A percentile compares a stretch with the other conserved stretches of the same genome.
Evolutionary conservation across 2,329 filamentous ascomycete genomes (phyloP).

Genomic region (Diaporthe sp.): DNA sequence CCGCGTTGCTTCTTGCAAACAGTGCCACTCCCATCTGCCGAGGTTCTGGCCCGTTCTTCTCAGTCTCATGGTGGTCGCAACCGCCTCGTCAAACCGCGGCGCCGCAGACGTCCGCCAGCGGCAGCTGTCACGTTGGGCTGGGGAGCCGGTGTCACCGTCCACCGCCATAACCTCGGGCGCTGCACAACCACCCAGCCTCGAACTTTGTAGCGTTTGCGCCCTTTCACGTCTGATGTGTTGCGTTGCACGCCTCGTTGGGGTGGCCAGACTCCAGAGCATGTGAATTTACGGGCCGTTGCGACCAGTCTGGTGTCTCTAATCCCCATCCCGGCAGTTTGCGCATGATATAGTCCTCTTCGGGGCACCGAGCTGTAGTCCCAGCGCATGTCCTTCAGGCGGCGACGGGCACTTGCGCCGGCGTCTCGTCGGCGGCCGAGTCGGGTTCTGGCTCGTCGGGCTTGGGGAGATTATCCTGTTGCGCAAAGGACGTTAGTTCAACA

Average conservation of each 20-base stretch:
- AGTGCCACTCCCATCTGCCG: conserved; percentile 14
- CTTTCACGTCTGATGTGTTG: neutral
- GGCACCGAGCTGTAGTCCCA: neutral
- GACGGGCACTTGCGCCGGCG: conserved; percentile 55
- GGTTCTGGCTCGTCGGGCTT: conserved; percentile 56
- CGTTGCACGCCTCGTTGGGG: neutral
- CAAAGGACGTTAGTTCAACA: neutral
- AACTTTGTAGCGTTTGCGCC: neutral
- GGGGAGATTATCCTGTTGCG: conserved; percentile 59
- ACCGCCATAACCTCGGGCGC: neutral
- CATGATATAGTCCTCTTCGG: neutral
- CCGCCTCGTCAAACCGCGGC: neutral
- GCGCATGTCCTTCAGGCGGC: conserved; percentile 53
- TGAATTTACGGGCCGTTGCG: neutral
- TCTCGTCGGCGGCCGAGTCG: conserved; percentile 48
- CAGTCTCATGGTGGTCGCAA: neutral
- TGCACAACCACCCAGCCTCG: neutral
- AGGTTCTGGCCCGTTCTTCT: neutral
- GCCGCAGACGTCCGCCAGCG: neutral
- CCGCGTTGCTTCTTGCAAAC: neutral
- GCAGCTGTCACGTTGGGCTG: conserved; percentile 30
- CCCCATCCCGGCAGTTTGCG: no score
- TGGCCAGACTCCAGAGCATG: neutral
- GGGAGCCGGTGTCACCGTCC: neutral
- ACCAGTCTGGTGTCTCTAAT: no score